phyloP scores from a whole-genome alignment of 2,329 filamentous ascomycete species.

The Aureobasidium sp. region DNA sequence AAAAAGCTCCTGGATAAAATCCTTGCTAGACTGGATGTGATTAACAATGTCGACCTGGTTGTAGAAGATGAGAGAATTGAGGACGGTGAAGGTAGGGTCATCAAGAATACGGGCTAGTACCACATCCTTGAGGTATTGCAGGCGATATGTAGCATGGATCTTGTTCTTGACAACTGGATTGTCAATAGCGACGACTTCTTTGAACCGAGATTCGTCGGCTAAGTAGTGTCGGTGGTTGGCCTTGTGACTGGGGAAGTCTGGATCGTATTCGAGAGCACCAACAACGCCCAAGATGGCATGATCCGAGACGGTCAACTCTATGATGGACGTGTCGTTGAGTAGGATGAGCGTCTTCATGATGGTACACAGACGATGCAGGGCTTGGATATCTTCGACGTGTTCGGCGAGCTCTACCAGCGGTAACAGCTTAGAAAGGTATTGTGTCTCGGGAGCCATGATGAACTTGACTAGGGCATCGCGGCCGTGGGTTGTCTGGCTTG shows the following conservation, averaged over 20 bases:
- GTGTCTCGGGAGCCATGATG: constrained; percentile 64
- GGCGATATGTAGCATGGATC: constrained; percentile 91
- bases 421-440: constrained; percentile 77
- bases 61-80: constrained; percentile 98
- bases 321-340: constrained; percentile 84
- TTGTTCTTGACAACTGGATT: constrained; percentile 75
- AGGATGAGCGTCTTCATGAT: constrained; percentile 97
- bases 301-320: constrained; percentile 88
- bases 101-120: constrained; percentile 92
- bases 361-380: constrained; percentile 87
- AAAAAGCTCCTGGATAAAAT: constrained; percentile 80
- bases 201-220: constrained; percentile 80
- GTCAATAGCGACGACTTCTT: constrained; percentile 90
- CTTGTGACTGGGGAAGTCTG: constrained; percentile 95
- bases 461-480: constrained; percentile 84
- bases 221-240: constrained; percentile 95
- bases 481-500: constrained; percentile 65
- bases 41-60: constrained; percentile 97
- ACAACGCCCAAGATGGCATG: constrained; percentile 86
- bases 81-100: constrained; percentile 92
- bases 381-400: constrained; percentile 76
- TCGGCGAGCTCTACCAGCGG: constrained; percentile 84
- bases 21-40: constrained; percentile 75
- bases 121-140: constrained; percentile 98
- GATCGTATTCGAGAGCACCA: constrained; percentile 93